phyloP scores from a whole-genome alignment of 257 asterid species.

The Buddleja alternifolia region DNA sequence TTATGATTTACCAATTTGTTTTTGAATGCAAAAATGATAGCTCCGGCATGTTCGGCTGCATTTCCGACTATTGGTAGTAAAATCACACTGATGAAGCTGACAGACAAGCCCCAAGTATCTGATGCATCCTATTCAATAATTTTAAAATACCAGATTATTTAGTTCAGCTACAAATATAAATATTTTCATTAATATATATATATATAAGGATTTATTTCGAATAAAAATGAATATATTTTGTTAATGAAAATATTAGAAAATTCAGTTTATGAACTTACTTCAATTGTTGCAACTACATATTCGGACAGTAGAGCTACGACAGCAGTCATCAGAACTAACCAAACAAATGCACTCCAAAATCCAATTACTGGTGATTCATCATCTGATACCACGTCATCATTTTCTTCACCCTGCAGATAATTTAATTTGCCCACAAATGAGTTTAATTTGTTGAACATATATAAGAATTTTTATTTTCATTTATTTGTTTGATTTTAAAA shows the following conservation, averaged over 20 bases:
- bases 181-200: not conserved
- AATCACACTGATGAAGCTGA: slow-evolving; percentile 83
- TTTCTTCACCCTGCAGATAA: slow-evolving; percentile 46
- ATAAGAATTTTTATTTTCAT: too few relatives aligned
- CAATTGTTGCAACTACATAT: slow-evolving; percentile 79
- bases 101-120: slow-evolving; percentile 80
- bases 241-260: not conserved
- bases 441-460: too few relatives aligned
- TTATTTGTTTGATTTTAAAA: not conserved
- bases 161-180: too few relatives aligned
- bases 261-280: slow-evolving; percentile 45
- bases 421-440: slow-evolving; percentile 26
- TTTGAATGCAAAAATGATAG: slow-evolving; percentile 84
- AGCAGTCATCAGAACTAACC: slow-evolving; percentile 71
- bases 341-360: slow-evolving; percentile 71
- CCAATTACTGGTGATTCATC: slow-evolving; percentile 69
- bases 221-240: too few relatives aligned
- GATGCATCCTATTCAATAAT: slow-evolving; percentile 61
- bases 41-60: slow-evolving; percentile 98
- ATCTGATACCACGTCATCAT: slow-evolving; percentile 37
- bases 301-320: slow-evolving; percentile 75
- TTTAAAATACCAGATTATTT: too few relatives aligned
- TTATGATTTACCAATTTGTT: slow-evolving; percentile 70
- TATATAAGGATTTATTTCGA: not conserved
- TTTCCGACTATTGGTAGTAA: slow-evolving; percentile 93